Evolutionary conservation across 768 basidiomycete genomes (phyloP), one percentile per base, ranked within the genome.

Genomic region (Omphalotus guepiniiformis): DNA sequence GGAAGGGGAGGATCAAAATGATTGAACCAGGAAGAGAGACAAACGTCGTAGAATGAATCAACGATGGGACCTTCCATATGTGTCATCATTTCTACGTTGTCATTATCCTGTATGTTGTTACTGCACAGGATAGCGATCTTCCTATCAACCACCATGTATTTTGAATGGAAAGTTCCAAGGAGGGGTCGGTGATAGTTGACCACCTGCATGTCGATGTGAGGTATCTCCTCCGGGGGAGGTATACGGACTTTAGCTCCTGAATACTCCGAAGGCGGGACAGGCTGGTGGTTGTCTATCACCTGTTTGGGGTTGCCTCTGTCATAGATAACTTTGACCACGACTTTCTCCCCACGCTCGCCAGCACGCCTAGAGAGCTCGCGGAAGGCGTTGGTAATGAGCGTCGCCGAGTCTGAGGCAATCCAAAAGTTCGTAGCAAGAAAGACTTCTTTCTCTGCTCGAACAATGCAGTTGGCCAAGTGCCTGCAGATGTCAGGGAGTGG

Each of bases 21-120:
- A 36, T 75, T 72, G 53, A 65, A 70, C 80, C 81, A 85, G 37
- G 76, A 76, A 45, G 83, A 68, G 40, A 87, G 73, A 12, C 80
- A 79, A 63, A 76, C 78, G 61, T 87, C 85, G 63, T 85, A 85
- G 53, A 87, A 69, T 4, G 78, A 70, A 47, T 86, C 74, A 48
- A 87, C 85, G 43, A 88, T 73, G 0, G 80, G 79, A 0, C 85
- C 85, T 57, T 87, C 85, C 35, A 85, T 70, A 53, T 85, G 83
- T 23, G 6, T 39, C 48, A 51, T 53, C 54, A 55, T 57, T 29
- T 59, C 56, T 39, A 60, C 4, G 29, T 60, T 56, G 37, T 53
- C 54, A 15, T 73, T 70, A 53, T 80, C 76, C 63, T 83, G 83
- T 32, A 86, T 81, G 47, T 86, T 86, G 63, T 85, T 85, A 41